phyloP scores from a whole-genome alignment of 768 basidiomycete species.

The Rhodotorula sphaerocarpa region DNA sequence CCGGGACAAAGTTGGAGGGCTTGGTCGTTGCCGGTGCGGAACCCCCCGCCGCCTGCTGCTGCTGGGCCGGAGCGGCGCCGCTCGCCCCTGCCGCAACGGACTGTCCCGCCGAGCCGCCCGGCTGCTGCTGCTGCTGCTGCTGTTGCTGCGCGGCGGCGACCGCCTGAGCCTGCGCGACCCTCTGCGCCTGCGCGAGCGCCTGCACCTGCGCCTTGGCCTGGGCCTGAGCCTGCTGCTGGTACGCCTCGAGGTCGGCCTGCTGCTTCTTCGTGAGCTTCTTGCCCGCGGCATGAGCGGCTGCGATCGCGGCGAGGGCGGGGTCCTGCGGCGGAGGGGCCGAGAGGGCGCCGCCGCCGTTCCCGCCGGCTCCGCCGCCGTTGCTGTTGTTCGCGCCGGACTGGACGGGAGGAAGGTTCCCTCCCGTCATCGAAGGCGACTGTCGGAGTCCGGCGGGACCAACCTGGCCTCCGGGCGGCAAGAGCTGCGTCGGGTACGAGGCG shows the following conservation, averaged over 20 bases:
- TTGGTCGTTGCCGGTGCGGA: no score
- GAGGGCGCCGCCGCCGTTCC: not conserved
- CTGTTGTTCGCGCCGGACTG: not conserved
- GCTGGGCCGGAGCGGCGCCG: not conserved
- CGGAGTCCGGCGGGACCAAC: not conserved
- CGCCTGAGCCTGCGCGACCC: slow-evolving; percentile 9
- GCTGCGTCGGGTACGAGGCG: not conserved
- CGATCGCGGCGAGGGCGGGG: not conserved
- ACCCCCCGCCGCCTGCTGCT: not conserved
- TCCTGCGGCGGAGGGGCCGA: not conserved
- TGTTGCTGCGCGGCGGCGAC: not conserved
- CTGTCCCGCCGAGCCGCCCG: no score
- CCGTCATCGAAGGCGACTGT: slow-evolving; percentile 2
- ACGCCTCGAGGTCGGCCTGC: slow-evolving; percentile 14
- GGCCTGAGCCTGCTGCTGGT: slow-evolving; percentile 18
- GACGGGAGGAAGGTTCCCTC: not conserved
- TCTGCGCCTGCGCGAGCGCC: slow-evolving; percentile 13
- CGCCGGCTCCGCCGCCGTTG: no score
- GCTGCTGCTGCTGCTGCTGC: not conserved
- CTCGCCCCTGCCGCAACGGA: not conserved
- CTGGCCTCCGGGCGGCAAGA: not conserved
- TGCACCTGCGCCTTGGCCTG: slow-evolving; percentile 22
- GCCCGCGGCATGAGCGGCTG: not conserved
- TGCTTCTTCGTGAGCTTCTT: slow-evolving; percentile 35
- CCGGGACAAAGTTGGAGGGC: not conserved